Base-by-base conservation (phyloP, 768 basidiomycete genomes). In the Pleurotus eryngii region DNA sequence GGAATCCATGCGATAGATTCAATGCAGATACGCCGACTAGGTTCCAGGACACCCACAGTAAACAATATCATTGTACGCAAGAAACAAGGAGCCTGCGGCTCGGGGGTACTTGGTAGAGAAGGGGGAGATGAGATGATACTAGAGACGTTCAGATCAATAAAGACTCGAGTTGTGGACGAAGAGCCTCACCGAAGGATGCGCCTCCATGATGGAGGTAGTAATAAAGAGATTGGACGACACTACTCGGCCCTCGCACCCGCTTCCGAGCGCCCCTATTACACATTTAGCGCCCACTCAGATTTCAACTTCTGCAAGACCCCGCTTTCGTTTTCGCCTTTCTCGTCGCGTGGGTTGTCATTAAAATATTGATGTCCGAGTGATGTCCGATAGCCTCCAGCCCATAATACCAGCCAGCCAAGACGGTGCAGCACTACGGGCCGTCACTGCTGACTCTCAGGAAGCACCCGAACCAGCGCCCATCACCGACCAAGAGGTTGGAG, bases 401-500 rank as follows among this genome's bases (percentile, higher is more conserved):
- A 76, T 76, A 58, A 73, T 75, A 49, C 74, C 75, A 39, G 72
- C 75, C 24, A 72, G 70, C 45, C 72, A 75, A 59, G 69, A 76
- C 68, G 76, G 65, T 62, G 54, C 72, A 63, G 20, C 37, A 11
- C 38, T 24, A 12, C 37, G 24, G 15, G 51, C 66, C 55, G 43
- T 72, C 66, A 61, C 74, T 60, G 51, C 71, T 17, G 57, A 49
- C 74, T 2, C 65, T 64, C 3, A 79, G 51, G 76, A 79, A 15
- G 74, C 76, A 1, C 74, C 73, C 53, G 74, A 78, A 24, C 49
- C 61, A 8, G 55, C 81, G 57, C 87, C 88, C 40, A 88, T 95
- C 63, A 97, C 93, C 2, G 95, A 97, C 63, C 86, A 91, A 62
- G 93, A 96, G 69, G 87, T 96, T 43, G 93, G 92, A 43, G 93